These are phyloP conservation scores for Salvia miltiorrhiza DNA, from an alignment of 257 asterid genomes.

Conservation along the genomic window DNA sequence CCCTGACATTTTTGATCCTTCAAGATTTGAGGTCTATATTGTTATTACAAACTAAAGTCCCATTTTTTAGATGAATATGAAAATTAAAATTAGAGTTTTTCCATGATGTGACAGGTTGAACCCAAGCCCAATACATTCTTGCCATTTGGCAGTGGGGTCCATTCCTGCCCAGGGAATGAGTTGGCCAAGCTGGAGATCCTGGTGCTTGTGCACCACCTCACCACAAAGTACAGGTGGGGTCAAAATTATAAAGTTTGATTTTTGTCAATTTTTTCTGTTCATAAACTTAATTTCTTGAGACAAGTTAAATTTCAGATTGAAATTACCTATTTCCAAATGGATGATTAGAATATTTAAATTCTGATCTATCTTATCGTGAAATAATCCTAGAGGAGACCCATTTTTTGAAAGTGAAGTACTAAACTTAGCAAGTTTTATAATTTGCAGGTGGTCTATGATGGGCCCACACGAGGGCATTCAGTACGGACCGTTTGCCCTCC, in stretches of 20 bases:
- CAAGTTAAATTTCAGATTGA: no score
- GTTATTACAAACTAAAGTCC: no score
- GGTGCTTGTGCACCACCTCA: conserved; percentile 77
- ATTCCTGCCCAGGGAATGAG: conserved; percentile 93
- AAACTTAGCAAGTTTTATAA: neutral
- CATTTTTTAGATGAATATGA: neutral
- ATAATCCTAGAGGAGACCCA: no score
- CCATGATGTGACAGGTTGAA: conserved; percentile 43
- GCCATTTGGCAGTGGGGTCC: conserved; percentile 96
- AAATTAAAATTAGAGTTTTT: no score
- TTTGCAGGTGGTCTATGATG: conserved; percentile 78
- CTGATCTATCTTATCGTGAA: no score
- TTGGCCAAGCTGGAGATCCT: conserved; percentile 90
- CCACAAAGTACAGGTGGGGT: conserved; percentile 84
- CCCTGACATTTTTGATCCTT: conserved; percentile 91
- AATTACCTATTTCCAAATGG: no score
- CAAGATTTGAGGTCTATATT: conserved; percentile 78
- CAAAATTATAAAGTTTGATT: neutral
- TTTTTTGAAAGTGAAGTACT: neutral
- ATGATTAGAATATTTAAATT: no score
- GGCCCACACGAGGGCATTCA: conserved; percentile 86
- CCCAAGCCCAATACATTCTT: conserved; percentile 90
- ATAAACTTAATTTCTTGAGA: no score
- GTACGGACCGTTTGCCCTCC: conserved; percentile 96
- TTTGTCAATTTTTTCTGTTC: no score